Conservation (phyloP, 2,329 filamentous ascomycete species). For the Paradendryphiella salina region DNA sequence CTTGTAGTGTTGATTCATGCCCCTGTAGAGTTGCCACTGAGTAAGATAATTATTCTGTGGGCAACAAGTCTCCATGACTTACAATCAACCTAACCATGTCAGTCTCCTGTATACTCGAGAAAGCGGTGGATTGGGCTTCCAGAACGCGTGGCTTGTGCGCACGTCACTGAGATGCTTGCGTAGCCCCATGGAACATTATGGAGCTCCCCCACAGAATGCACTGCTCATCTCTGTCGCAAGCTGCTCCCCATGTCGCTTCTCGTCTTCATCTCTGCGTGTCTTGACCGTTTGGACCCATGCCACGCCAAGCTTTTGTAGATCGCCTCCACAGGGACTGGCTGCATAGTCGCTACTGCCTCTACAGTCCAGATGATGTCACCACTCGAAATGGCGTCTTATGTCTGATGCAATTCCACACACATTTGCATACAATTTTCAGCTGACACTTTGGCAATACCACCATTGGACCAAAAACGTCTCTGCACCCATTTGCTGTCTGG, state of each 20-base stretch:
- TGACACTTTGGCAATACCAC: background rate
- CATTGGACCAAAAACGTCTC: background rate
- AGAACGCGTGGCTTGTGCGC: slow-evolving; percentile 14
- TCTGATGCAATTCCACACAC: background rate
- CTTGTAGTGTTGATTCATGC: background rate
- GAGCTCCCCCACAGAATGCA: background rate
- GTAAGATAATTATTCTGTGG: background rate
- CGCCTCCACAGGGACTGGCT: slow-evolving; percentile 1
- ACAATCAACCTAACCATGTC: background rate
- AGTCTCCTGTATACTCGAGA: background rate
- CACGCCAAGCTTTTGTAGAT: background rate
- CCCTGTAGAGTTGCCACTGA: background rate
- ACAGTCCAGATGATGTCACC: slow-evolving; percentile 34
- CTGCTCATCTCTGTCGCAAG: background rate
- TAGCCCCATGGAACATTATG: background rate
- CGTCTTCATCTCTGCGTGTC: background rate
- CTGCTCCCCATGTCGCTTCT: background rate
- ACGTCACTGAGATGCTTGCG: background rate
- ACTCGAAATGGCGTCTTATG: slow-evolving; percentile 17
- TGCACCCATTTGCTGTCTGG: background rate
- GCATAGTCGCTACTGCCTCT: slow-evolving; percentile 10
- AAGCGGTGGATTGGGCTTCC: slow-evolving; percentile 1
- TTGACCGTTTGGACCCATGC: background rate
- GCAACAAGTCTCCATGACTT: background rate
- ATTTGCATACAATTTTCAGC: background rate